phyloP scores from a whole-genome alignment of 2,329 filamentous ascomycete genomes.

The Aspergillus novoparasiticus region DNA sequence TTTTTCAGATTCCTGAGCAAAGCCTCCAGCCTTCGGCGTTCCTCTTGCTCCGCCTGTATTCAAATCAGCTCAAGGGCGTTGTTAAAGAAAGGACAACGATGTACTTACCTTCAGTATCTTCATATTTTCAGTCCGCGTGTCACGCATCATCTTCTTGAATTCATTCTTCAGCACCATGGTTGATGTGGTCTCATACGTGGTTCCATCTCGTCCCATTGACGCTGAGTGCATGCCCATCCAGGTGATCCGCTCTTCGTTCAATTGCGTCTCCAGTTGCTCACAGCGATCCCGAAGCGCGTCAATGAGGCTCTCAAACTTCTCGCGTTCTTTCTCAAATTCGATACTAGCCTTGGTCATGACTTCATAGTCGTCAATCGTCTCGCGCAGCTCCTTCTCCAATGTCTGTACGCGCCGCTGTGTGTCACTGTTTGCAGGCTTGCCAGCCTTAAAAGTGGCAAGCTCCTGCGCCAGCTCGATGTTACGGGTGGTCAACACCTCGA shows the following conservation, averaged over 20 bases:
- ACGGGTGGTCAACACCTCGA: constrained; percentile 56
- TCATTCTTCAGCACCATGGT: constrained; percentile 71
- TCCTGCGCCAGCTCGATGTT: constrained; percentile 52
- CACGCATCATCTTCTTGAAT: constrained; percentile 80
- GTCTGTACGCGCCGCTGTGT: constrained; percentile 53
- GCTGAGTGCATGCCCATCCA: constrained; percentile 65
- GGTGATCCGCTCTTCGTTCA: constrained; percentile 68
- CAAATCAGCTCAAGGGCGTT: constrained; percentile 19
- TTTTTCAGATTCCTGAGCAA: constrained; percentile 56
- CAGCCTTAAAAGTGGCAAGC: constrained; percentile 46
- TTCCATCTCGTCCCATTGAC: constrained; percentile 37
- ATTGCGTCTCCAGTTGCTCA: constrained; percentile 64
- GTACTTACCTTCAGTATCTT: constrained; percentile 65
- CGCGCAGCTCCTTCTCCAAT: constrained; percentile 66
- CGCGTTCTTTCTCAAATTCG: constrained; percentile 71
- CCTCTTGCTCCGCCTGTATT: constrained; percentile 69
- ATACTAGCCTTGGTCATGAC: constrained; percentile 69
- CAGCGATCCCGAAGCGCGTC: constrained; percentile 66
- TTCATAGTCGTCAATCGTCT: constrained; percentile 71
- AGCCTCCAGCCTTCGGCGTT: constrained; percentile 67
- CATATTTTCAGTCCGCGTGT: constrained; percentile 67
- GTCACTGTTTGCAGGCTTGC: constrained; percentile 38
- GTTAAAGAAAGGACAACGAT: background rate
- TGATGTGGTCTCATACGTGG: constrained; percentile 60
- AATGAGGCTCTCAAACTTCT: constrained; percentile 63